phyloP scores from a whole-genome alignment of 805 yeast genomes.

The Sugiyamaella mastotermitis region DNA sequence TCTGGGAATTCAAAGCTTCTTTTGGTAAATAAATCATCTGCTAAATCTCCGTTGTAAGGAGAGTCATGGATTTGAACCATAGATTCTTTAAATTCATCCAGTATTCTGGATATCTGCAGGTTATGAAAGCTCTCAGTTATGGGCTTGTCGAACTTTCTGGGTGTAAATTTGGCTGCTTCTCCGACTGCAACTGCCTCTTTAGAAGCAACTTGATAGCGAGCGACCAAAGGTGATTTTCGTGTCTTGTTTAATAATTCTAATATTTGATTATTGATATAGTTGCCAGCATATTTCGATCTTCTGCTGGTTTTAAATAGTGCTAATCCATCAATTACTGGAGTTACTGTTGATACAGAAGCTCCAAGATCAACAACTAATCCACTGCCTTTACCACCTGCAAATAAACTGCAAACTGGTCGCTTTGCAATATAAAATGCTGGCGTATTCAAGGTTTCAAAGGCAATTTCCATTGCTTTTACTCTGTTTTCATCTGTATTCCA shows the following conservation, averaged over 20 bases:
- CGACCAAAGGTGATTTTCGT: constrained; percentile 33
- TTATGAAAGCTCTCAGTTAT: constrained; percentile 47
- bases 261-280: constrained; percentile 52
- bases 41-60: constrained; percentile 28
- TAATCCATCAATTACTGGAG: constrained; percentile 24
- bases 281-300: constrained; percentile 68
- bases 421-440: constrained; percentile 81
- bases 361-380: constrained; percentile 74
- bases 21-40: constrained; percentile 41
- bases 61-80: constrained; percentile 32
- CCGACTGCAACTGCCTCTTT: constrained; percentile 22
- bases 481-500: constrained; percentile 72
- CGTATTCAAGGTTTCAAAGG: constrained; percentile 61
- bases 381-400: constrained; percentile 68
- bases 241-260: constrained; percentile 33
- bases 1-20: constrained; percentile 49
- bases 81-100: constrained; percentile 44
- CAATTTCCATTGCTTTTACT: constrained; percentile 60
- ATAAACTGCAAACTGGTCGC: constrained; percentile 81
- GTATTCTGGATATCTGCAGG: constrained; percentile 44
- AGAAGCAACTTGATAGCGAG: constrained; percentile 41
- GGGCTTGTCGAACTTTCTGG: constrained; percentile 24
- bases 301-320: constrained; percentile 45
- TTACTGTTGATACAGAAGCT: constrained; percentile 59
- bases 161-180: constrained; percentile 29